Conservation (phyloP, 768 basidiomycete species). For the Suillus luteus region DNA sequence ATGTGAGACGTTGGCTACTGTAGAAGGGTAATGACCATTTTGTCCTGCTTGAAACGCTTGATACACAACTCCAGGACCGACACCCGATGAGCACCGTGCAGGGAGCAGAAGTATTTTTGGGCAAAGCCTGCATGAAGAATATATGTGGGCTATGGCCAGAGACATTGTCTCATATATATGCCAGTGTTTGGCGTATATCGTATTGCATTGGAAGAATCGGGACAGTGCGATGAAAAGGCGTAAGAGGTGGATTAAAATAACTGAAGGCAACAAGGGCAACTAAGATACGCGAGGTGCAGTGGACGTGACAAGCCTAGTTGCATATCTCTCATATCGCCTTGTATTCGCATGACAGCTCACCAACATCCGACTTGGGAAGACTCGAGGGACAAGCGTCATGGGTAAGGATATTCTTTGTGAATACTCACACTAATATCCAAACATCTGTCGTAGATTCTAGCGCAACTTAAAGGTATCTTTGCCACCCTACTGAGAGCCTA, state of each 20-base stretch:
- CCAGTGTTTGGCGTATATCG: background rate
- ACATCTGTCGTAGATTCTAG: background rate
- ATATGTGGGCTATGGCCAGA: background rate
- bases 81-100: background rate
- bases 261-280: background rate
- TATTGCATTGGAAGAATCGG: too few species aligned
- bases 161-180: background rate
- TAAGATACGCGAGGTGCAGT: too few species aligned
- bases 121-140: background rate
- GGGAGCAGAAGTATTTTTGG: background rate
- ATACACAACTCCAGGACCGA: background rate
- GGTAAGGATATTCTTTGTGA: background rate
- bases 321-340: background rate
- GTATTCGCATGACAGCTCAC: background rate
- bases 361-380: too few species aligned
- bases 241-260: background rate
- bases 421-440: background rate
- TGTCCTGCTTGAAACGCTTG: background rate
- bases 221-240: background rate
- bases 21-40: background rate
- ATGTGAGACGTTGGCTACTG: background rate
- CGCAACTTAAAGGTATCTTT: too few species aligned
- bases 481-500: background rate
- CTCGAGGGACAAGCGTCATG: background rate
- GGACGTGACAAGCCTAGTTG: background rate